phyloP scores from a whole-genome alignment of 257 asterid species.

The Ligustrum vulgare region DNA sequence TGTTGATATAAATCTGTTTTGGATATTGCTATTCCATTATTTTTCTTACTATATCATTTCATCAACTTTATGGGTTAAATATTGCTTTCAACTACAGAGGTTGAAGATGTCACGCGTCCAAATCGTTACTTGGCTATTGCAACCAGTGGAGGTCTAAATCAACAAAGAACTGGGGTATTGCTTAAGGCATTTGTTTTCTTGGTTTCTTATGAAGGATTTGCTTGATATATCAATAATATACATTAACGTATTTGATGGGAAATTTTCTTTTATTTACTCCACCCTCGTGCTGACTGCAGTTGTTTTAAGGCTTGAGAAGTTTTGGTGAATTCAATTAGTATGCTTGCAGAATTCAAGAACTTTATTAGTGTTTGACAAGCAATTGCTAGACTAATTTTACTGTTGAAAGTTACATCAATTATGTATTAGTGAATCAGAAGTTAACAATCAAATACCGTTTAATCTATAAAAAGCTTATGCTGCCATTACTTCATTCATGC shows the following conservation, averaged over 20 bases:
- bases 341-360: not conserved
- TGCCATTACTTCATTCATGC: not conserved
- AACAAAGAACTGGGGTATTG: slow-evolving; percentile 98
- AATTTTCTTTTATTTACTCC: not conserved
- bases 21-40: slow-evolving; percentile 12
- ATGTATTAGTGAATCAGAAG: slow-evolving; percentile 5
- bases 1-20: slow-evolving; percentile 17
- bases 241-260: slow-evolving; percentile 13
- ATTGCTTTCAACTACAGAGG: slow-evolving; percentile 50
- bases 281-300: slow-evolving; percentile 1
- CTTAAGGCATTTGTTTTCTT: not conserved
- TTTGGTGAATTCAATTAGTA: not conserved
- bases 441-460: not conserved
- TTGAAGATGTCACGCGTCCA: slow-evolving; percentile 50
- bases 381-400: not conserved
- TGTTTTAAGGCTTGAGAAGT: not conserved
- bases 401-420: not conserved
- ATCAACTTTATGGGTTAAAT: slow-evolving; percentile 6
- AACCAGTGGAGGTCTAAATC: slow-evolving; percentile 97
- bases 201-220: not conserved
- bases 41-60: not conserved
- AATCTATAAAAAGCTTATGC: slow-evolving; percentile 8
- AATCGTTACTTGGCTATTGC: slow-evolving; percentile 82
- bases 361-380: not conserved
- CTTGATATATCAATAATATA: slow-evolving; percentile 13